phyloP scores from a whole-genome alignment of 129 eudicot genomes.

The Silybum marianum region DNA sequence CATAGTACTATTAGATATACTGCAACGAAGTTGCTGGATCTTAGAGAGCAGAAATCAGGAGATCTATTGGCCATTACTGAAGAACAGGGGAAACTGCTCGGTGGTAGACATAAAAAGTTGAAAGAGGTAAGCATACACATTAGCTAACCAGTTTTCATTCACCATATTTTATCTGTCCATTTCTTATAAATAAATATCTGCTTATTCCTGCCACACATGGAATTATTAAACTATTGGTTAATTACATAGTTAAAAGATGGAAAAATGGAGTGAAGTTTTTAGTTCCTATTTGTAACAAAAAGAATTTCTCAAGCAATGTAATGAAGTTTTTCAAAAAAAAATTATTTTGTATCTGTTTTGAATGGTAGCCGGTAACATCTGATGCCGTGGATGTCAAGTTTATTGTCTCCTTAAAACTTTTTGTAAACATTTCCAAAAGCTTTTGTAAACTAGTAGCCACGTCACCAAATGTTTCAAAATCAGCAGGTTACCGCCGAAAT shows the following conservation, averaged over 20 bases:
- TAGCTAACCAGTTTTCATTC: background rate
- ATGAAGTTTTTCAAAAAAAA: background rate
- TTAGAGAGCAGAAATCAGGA: slow-evolving; percentile 55
- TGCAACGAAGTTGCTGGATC: slow-evolving; percentile 86
- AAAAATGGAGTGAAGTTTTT: background rate
- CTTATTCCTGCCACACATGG: background rate
- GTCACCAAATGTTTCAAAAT: background rate
- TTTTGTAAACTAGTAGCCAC: background rate
- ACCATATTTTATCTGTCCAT: background rate
- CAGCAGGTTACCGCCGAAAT: background rate
- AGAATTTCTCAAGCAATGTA: background rate
- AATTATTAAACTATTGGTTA: background rate
- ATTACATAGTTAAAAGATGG: background rate
- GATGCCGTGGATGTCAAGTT: background rate
- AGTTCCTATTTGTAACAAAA: background rate
- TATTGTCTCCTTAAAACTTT: background rate
- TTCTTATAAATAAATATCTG: background rate
- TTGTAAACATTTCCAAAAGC: background rate
- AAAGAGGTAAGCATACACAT: slow-evolving; percentile 58
- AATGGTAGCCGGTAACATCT: background rate
- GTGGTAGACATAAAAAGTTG: slow-evolving; percentile 54
- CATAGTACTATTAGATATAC: slow-evolving; percentile 79
- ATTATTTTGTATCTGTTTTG: background rate
- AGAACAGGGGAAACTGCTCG: slow-evolving; percentile 58
- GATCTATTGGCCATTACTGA: slow-evolving; percentile 39